A percentile compares a stretch with the other conserved stretches of the same genome.
Conservation (phyloP, 176 grass and related monocot species). For the Musa schizocarpa region DNA sequence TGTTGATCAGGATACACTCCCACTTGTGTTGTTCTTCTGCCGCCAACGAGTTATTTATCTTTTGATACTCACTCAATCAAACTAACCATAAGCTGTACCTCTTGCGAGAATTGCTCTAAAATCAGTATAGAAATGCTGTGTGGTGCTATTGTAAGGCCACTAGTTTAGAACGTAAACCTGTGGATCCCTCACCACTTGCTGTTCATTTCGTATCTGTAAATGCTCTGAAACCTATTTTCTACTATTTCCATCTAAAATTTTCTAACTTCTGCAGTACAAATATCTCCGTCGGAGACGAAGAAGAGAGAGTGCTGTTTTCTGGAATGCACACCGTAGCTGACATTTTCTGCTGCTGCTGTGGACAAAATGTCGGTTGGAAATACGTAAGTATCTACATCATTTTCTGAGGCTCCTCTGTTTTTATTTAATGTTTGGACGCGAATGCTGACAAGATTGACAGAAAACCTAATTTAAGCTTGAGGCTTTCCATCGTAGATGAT, state of each 20-base stretch:
- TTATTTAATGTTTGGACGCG: not conserved
- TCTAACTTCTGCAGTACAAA: slow-evolving; percentile 2
- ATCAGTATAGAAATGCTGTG: not conserved
- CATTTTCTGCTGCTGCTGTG: slow-evolving; percentile 21
- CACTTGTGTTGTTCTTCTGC: no score
- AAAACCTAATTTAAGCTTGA: no score
- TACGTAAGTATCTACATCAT: slow-evolving; percentile 2
- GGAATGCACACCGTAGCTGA: slow-evolving; percentile 17
- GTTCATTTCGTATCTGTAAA: not conserved
- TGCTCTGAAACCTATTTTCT: not conserved
- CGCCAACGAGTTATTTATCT: no score
- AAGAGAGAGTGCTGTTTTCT: slow-evolving; percentile 18
- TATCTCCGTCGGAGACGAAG: not conserved
- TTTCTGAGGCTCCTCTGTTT: not conserved
- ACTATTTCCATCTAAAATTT: not conserved
- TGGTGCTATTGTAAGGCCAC: not conserved
- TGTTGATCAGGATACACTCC: no score
- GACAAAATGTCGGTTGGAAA: slow-evolving; percentile 28
- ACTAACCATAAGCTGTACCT: not conserved
- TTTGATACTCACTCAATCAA: no score
- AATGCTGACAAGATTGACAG: not conserved
- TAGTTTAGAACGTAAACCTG: not conserved
- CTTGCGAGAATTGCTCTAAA: not conserved
- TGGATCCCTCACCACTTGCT: not conserved
- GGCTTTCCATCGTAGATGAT: no score